A percentile compares a stretch with the other conserved stretches of the same genome.
Evolutionary conservation across 768 basidiomycete genomes (phyloP).

Genomic region (Phanerodontia chrysosporium): DNA sequence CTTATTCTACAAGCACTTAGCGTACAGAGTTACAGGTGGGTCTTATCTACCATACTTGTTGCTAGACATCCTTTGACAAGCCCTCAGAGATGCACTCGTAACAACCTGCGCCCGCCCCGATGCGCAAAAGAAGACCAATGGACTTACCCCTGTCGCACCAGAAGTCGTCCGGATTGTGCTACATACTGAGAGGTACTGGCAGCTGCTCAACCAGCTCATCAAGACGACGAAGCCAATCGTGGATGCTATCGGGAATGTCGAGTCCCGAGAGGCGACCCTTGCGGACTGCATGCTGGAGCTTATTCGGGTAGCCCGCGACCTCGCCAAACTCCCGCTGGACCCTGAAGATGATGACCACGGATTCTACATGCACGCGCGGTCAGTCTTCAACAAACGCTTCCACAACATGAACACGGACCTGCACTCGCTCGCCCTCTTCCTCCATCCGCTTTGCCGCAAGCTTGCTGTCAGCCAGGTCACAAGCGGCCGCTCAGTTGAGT

Average conservation of each 20-base stretch:
- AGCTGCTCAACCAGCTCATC: constrained; percentile 24
- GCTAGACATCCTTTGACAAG: not conserved
- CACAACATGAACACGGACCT: constrained; percentile 30
- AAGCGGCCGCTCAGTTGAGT: constrained; percentile 18
- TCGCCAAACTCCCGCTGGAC: constrained; percentile 16
- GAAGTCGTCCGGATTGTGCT: constrained; percentile 1
- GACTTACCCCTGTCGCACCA: not conserved
- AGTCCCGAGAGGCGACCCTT: constrained; percentile 27
- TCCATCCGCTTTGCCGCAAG: constrained; percentile 32
- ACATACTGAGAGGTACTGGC: constrained; percentile 3
- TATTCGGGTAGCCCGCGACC: constrained; percentile 19
- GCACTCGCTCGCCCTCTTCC: constrained; percentile 30
- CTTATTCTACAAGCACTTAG: not conserved
- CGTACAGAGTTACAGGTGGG: not conserved
- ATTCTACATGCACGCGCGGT: constrained; percentile 24
- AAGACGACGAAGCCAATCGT: constrained; percentile 28
- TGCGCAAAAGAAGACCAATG: not conserved
- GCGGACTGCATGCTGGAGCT: constrained; percentile 35
- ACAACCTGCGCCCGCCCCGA: not conserved
- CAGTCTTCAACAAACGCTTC: constrained; percentile 26
- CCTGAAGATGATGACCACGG: constrained; percentile 15
- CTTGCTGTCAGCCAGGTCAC: constrained; percentile 27
- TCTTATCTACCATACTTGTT: not conserved
- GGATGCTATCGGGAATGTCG: constrained; percentile 31
- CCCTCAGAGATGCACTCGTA: not conserved